phyloP scores from a whole-genome alignment of 129 eudicot species.

The Flaveria robusta region DNA sequence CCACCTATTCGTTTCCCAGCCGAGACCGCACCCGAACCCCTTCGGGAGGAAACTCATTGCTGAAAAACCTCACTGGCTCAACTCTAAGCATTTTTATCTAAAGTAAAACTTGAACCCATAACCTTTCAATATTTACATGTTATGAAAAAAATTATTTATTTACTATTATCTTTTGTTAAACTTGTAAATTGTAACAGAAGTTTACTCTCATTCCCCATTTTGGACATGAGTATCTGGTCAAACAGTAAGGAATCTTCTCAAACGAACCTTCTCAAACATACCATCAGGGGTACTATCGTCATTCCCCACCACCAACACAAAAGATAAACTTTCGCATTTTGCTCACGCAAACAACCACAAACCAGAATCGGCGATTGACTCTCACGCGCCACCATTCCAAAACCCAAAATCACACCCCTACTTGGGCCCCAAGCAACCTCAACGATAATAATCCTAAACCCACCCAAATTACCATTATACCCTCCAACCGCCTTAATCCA shows the following conservation, averaged over 20 bases:
- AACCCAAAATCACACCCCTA: background rate
- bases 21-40: no score
- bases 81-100: no score
- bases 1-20: no score
- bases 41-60: no score
- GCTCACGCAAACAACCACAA: slow-evolving; percentile 31
- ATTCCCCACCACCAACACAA: slow-evolving; percentile 4
- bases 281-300: slow-evolving; percentile 2
- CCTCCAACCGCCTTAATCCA: slow-evolving; percentile 49
- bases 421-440: slow-evolving; percentile 33
- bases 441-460: slow-evolving; percentile 23
- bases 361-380: background rate
- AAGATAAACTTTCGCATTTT: slow-evolving; percentile 37
- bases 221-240: background rate
- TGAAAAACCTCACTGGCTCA: no score
- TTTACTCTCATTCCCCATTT: background rate
- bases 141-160: no score
- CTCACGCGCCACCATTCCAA: slow-evolving; percentile 13
- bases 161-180: background rate
- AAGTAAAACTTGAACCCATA: no score
- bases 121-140: no score
- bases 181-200: background rate
- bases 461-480: slow-evolving; percentile 14
- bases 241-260: background rate
- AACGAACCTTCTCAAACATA: background rate